Conservation (phyloP, 2,329 filamentous ascomycete species). For the Pyrenophora graminea region DNA sequence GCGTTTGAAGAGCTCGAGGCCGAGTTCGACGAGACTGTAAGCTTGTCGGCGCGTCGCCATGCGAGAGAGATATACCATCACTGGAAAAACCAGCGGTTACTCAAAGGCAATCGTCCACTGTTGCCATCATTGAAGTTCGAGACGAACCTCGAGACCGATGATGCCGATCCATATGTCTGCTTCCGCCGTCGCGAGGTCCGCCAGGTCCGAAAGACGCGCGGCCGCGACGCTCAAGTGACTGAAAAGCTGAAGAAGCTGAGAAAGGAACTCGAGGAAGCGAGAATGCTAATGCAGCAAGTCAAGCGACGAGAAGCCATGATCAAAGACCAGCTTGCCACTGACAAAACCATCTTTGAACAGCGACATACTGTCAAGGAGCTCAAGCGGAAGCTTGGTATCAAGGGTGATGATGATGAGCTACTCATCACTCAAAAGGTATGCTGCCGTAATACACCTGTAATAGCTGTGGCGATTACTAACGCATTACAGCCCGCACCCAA, state of each 20-base stretch:
- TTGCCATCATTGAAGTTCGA: slow-evolving; percentile 88
- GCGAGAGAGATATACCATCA: slow-evolving; percentile 85
- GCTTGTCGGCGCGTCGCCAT: slow-evolving; percentile 59
- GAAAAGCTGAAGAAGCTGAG: slow-evolving; percentile 93
- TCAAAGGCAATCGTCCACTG: slow-evolving; percentile 70
- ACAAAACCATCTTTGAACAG: slow-evolving; percentile 81
- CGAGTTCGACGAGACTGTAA: slow-evolving; percentile 64
- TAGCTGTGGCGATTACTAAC: slow-evolving; percentile 29
- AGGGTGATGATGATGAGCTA: slow-evolving; percentile 85
- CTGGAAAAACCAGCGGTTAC: slow-evolving; percentile 76
- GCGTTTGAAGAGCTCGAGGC: slow-evolving; percentile 63
- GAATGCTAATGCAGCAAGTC: slow-evolving; percentile 76
- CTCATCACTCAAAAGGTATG: slow-evolving; percentile 86
- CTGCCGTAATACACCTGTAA: slow-evolving; percentile 5
- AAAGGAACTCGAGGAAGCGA: slow-evolving; percentile 86
- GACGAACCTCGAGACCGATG: slow-evolving; percentile 90
- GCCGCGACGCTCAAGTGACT: slow-evolving; percentile 88
- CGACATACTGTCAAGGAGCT: slow-evolving; percentile 80
- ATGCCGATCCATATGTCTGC: slow-evolving; percentile 96
- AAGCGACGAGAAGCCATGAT: slow-evolving; percentile 79
- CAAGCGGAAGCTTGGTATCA: slow-evolving; percentile 87
- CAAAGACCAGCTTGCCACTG: slow-evolving; percentile 73
- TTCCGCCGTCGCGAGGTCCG: slow-evolving; percentile 94
- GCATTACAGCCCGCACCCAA: slow-evolving; percentile 42
- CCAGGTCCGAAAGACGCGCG: slow-evolving; percentile 91